phyloP scores from a whole-genome alignment of 306 rosid genomes.

The Nissolia schottii region DNA sequence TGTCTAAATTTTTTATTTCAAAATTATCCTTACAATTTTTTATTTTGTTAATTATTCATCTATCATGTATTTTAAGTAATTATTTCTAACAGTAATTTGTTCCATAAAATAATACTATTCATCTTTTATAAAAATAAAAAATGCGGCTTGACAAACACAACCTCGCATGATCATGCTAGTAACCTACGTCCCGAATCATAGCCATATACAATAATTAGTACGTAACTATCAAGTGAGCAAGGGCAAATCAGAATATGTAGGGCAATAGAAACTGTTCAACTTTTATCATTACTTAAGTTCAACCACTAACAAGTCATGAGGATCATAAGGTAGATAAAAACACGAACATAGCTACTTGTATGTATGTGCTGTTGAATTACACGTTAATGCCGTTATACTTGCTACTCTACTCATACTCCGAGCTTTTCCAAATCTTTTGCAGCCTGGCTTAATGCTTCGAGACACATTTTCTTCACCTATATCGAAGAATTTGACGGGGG shows the following conservation, averaged over 20 bases:
- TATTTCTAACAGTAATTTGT: too few relatives aligned
- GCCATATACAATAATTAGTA: too few relatives aligned
- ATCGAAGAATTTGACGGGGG: not conserved
- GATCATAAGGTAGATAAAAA: not conserved
- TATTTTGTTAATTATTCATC: too few relatives aligned
- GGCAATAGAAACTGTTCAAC: not conserved
- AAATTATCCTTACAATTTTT: too few relatives aligned
- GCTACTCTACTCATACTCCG: not conserved
- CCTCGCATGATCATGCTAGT: too few relatives aligned
- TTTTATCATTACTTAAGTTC: not conserved
- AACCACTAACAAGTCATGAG: not conserved
- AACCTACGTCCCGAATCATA: too few relatives aligned
- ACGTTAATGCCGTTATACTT: not conserved
- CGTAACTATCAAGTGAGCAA: too few relatives aligned
- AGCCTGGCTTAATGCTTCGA: conserved; percentile 5
- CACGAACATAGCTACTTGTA: not conserved
- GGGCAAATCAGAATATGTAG: not conserved
- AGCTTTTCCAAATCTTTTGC: conserved; percentile 8
- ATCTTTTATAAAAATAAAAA: too few relatives aligned
- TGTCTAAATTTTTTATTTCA: too few relatives aligned
- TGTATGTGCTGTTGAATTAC: not conserved
- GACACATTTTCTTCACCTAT: conserved; percentile 28
- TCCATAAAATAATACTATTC: too few relatives aligned
- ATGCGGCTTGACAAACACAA: too few relatives aligned
- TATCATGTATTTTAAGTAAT: too few relatives aligned